A percentile compares a stretch with the other conserved stretches of the same genome.
Evolutionary conservation across 352 stramenopile species (phyloP).

Genomic region (Pythium grandisporangium): DNA sequence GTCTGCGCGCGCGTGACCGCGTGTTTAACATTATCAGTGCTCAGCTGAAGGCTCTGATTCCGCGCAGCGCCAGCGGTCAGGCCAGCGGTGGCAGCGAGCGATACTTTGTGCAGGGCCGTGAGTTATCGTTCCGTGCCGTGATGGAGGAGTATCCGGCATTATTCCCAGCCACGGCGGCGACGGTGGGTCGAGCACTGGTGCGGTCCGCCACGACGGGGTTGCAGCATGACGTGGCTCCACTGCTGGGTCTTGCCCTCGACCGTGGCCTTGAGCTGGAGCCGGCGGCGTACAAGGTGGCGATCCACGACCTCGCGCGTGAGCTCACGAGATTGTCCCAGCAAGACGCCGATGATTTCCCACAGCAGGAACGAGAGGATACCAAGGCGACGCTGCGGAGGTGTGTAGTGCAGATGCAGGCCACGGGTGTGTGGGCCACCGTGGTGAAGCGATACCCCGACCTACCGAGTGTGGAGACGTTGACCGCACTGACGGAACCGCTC

Average conservation of each 20-base stretch:
- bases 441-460: slow-evolving; percentile 5
- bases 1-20: slow-evolving; percentile 31
- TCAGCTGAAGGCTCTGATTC: slow-evolving; percentile 28
- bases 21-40: slow-evolving; percentile 54
- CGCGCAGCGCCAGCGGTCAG: slow-evolving; percentile 2
- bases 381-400: background rate
- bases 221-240: slow-evolving; percentile 25
- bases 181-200: slow-evolving; percentile 38
- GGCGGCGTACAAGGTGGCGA: slow-evolving; percentile 33
- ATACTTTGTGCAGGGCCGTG: slow-evolving; percentile 29
- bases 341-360: background rate
- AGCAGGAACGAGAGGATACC: no score
- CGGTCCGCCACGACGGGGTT: slow-evolving; percentile 34
- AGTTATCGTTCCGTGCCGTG: slow-evolving; percentile 49
- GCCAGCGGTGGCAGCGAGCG: slow-evolving; percentile 3
- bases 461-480: no score
- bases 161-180: slow-evolving; percentile 27
- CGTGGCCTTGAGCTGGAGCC: slow-evolving; percentile 25
- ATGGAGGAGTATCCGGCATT: slow-evolving; percentile 40
- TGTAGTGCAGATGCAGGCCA: slow-evolving; percentile 3
- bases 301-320: slow-evolving; percentile 19
- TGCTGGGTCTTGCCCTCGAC: slow-evolving; percentile 29
- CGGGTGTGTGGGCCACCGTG: slow-evolving; percentile 1
- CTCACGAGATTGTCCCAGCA: background rate
- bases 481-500: no score